Base-by-base conservation (phyloP, 768 basidiomycete genomes). In the Suillus spraguei region DNA sequence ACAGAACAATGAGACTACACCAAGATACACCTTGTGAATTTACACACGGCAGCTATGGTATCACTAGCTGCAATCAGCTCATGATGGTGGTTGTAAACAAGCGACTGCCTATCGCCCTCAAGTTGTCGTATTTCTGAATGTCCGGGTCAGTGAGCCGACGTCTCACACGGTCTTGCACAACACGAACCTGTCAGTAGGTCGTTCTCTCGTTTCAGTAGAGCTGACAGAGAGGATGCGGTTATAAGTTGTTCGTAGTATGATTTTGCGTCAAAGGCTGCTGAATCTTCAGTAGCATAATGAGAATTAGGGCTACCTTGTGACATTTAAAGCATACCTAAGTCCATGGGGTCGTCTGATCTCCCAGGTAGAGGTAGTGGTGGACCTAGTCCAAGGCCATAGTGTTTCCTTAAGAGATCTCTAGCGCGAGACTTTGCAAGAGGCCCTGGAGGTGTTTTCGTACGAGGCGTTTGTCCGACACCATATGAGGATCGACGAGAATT, bases 1-100 rank as follows among this genome's bases (percentile, higher is more conserved):
- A 67, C 16, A 54, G n/a, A 59, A 50, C 0, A 10, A 38, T 60
- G 38, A 60, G 67, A 52, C 24, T 28, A 64, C 50, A 5, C 60
- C 36, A 65, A 56, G 50, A 41, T 35, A 36, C 20, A 41, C 54
- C 28, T 47, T 38, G 32, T 39, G 11, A 20, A 44, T 62, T 14
- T 38, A 68, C 87, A 22, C 75, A 95, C 94, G 6, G 89, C 87
- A 64, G 89, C 87, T 66, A 97, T 97, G 10, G 95, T 97, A 69
- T 95, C 92, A 64, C 90, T 94, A 3, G 95, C 95, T 1, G 93
- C 92, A 59, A 97, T 95, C 22, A 97, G 87, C 67, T 97, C 95
- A 64, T 95, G 94, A 70, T 97, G 95, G 71, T 96, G 95, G 69
- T 96, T 95, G 72, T 97, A 97, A 13, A 97, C 95, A 50, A 97